Base-by-base conservation (phyloP, 257 asterid species). In the Ajuga chamaepitys region DNA sequence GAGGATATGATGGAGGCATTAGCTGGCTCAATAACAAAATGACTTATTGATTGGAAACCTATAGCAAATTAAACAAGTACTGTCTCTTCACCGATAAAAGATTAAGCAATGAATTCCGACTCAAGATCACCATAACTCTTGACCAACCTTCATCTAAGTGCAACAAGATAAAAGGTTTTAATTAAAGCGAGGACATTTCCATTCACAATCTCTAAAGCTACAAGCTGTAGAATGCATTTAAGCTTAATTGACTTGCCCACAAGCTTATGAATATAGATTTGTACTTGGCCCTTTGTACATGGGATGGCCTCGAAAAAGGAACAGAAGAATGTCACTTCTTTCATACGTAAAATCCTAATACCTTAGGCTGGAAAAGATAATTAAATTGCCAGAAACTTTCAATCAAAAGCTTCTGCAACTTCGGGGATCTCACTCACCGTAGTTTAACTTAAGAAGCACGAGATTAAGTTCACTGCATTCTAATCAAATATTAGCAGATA, bases 381-480 rank as follows among this genome's bases (percentile, higher is more conserved):
- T 13, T 21, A 41, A 57, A 37, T 20, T 22, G 10, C n/a, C 7
- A 42, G 67, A 22, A 44, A 14, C 25, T 42, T n/a, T 25, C 10
- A 41, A 61, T 42, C 26, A 61, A 22, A 42, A 14, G 66, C 53
- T 26, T 42, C 26, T 60, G 52, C 53, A 52, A 65, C 12, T 65
- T 24, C 16, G 3, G 26, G 63, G 46, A 66, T 42, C 66, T 41
- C 12, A 24, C 55, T 44, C 55, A 25, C 54, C 11, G n/a, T n/a
- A 45, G 28, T 46, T 42, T 13, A 35, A 41, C 28, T 42, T 13
- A n/a, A 42, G 48, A 42, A 54, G 14, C 24, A 13, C 4, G 41
- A 54, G 7, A 44, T 28, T 16, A 14, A 62, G 13, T 62, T 62
- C 28, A 5, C 18, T 26, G 44, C 45, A 6, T 4, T 46, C 13